Evolutionary conservation across 2,329 filamentous ascomycete species (phyloP).

Genomic region (Aspergillus fumigatiaffinis): DNA sequence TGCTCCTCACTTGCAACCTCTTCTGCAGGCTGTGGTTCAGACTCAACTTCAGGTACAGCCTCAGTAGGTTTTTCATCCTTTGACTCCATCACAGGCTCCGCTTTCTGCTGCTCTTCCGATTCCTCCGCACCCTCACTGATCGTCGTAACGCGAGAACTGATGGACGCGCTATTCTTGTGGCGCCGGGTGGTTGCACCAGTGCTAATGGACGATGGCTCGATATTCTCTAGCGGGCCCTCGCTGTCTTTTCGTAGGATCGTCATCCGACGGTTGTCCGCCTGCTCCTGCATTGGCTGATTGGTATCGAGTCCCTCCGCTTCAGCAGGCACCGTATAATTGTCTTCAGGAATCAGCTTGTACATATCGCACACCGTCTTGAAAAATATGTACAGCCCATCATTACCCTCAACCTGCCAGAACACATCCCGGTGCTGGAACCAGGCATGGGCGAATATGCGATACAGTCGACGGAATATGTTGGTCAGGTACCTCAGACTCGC

Average conservation of each 20-base stretch:
- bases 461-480: constrained; percentile 90
- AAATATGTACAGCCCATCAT: constrained; percentile 89
- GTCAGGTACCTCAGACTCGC: constrained; percentile 65
- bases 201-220: constrained; percentile 48
- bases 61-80: constrained; percentile 6
- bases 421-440: constrained; percentile 97
- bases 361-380: constrained; percentile 97
- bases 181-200: constrained; percentile 70
- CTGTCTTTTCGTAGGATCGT: constrained; percentile 36
- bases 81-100: constrained; percentile 11
- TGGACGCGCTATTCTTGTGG: constrained; percentile 77
- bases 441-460: constrained; percentile 95
- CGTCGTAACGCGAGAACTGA: constrained; percentile 72
- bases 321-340: constrained; percentile 92
- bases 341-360: constrained; percentile 82
- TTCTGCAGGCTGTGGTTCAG: constrained; percentile 1
- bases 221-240: constrained; percentile 22
- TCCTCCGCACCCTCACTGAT: constrained; percentile 83
- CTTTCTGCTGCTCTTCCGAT: constrained; percentile 39
- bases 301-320: constrained; percentile 83
- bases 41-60: not conserved
- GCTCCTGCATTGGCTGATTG: constrained; percentile 20
- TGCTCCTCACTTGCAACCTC: not conserved
- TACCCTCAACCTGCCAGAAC: constrained; percentile 88
- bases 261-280: constrained; percentile 27